Conservation (phyloP, 352 stramenopile species). For the Phytophthora fragariaefolia region DNA sequence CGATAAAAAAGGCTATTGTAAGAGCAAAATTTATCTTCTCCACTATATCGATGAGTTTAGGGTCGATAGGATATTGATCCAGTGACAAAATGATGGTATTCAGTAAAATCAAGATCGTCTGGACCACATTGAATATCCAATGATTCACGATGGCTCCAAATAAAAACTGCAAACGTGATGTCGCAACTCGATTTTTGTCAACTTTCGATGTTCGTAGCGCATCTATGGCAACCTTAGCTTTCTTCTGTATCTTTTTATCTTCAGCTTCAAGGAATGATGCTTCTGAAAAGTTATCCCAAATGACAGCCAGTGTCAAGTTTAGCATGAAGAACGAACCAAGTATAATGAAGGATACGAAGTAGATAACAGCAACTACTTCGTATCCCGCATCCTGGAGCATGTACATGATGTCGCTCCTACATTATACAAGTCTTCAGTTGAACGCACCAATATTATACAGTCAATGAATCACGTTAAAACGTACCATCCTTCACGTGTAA, state of each 20-base stretch:
- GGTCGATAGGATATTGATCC: slow-evolving; percentile 76
- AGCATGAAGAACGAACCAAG: slow-evolving; percentile 93
- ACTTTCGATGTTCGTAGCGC: slow-evolving; percentile 8
- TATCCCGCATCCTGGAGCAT: slow-evolving; percentile 63
- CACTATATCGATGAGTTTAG: slow-evolving; percentile 42
- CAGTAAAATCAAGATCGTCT: slow-evolving; percentile 72
- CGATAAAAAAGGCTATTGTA: slow-evolving; percentile 56
- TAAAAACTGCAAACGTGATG: slow-evolving; percentile 24
- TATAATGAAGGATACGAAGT: slow-evolving; percentile 90
- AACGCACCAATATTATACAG: no score
- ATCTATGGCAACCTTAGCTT: slow-evolving; percentile 30
- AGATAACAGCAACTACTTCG: slow-evolving; percentile 61
- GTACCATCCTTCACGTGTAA: slow-evolving; percentile 93
- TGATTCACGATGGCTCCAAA: slow-evolving; percentile 47
- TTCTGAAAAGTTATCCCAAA: slow-evolving; percentile 86
- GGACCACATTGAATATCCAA: slow-evolving; percentile 60
- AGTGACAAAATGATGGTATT: slow-evolving; percentile 88
- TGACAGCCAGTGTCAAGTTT: slow-evolving; percentile 91
- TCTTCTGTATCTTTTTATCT: slow-evolving; percentile 47
- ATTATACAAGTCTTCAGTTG: no score
- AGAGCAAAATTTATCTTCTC: slow-evolving; percentile 74
- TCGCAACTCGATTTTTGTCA: slow-evolving; percentile 2
- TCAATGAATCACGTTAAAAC: slow-evolving; percentile 9
- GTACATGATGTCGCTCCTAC: slow-evolving; percentile 70
- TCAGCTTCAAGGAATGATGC: slow-evolving; percentile 64